Percentiles rank a stretch among this genome's conserved stretches.
These are phyloP conservation scores for Fusarium nematophilum DNA, from an alignment of 2,329 filamentous ascomycete species.

Conservation along the genomic window DNA sequence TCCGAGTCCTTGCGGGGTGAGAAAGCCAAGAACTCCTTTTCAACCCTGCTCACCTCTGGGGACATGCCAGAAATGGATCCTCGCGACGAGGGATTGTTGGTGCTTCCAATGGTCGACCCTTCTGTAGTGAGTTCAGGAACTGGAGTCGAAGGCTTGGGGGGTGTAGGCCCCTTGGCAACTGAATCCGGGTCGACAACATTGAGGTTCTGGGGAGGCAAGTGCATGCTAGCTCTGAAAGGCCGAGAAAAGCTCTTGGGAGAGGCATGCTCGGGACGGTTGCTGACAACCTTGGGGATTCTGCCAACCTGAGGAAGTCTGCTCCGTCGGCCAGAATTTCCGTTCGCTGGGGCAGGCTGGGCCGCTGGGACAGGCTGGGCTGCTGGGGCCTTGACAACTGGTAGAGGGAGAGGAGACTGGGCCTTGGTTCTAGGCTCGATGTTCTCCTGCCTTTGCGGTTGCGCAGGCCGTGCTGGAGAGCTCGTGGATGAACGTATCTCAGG, in stretches of 20 bases:
- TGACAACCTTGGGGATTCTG: conserved; percentile 85
- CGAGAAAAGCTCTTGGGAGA: conserved; percentile 87
- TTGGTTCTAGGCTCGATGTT: conserved; percentile 13
- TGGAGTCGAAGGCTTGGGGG: conserved; percentile 53
- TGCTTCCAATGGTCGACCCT: conserved; percentile 49
- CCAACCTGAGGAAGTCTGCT: conserved; percentile 84
- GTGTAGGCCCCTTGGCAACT: conserved; percentile 61
- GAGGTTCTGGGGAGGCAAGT: conserved; percentile 48
- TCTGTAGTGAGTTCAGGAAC: conserved; percentile 52
- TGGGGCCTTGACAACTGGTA: conserved; percentile 14
- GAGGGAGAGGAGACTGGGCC: conserved; percentile 14
- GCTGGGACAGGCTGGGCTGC: too few relatives aligned
- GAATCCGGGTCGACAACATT: conserved; percentile 49
- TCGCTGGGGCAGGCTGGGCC: conserved; percentile 5
- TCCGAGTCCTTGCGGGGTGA: conserved; percentile 78
- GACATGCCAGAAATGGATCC: conserved; percentile 47
- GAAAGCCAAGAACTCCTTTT: conserved; percentile 78
- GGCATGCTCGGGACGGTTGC: conserved; percentile 71
- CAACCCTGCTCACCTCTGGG: conserved; percentile 45
- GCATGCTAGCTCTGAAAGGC: conserved; percentile 73
- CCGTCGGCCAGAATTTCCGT: conserved; percentile 35
- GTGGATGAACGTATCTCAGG: conserved; percentile 29
- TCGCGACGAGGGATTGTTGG: conserved; percentile 46
- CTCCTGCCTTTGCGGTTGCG: conserved; percentile 4
- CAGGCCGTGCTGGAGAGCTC: conserved; percentile 16